Conservation (phyloP, 495 filamentous ascomycete genomes). For the Symbiotaphrina buchneri region DNA sequence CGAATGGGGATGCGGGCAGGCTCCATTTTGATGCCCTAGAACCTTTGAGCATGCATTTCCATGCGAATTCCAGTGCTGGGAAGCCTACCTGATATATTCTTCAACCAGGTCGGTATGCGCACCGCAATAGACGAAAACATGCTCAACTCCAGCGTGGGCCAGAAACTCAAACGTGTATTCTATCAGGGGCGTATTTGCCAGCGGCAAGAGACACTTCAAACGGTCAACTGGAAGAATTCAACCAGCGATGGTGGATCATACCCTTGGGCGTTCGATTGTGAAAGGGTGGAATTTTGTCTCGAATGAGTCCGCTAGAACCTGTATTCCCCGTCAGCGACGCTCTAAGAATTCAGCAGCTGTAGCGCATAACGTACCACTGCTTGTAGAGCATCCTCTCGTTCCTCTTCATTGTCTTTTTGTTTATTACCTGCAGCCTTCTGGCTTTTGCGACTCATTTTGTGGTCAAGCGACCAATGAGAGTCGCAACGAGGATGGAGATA, state of each 20-base stretch:
- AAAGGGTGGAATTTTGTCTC: conserved; percentile 82
- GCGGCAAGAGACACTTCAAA: conserved; percentile 66
- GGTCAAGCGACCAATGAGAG: too few relatives aligned
- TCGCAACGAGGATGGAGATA: too few relatives aligned
- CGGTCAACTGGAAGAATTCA: neutral
- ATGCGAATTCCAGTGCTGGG: conserved; percentile 3
- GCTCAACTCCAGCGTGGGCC: conserved; percentile 75
- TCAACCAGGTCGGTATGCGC: conserved; percentile 81
- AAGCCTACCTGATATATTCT: conserved; percentile 51
- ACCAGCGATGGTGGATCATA: conserved; percentile 19
- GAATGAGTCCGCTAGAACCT: conserved; percentile 80
- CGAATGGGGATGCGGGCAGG: conserved; percentile 56
- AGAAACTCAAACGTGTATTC: conserved; percentile 97
- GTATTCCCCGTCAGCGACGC: conserved; percentile 5
- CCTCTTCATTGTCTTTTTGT: conserved; percentile 2
- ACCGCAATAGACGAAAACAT: conserved; percentile 80
- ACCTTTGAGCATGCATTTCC: neutral
- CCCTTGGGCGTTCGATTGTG: conserved; percentile 69
- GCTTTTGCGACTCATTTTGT: neutral
- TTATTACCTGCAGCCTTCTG: conserved; percentile 1
- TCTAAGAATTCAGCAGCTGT: neutral
- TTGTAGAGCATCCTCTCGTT: conserved; percentile 5
- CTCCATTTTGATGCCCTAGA: conserved; percentile 46
- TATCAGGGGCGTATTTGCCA: conserved; percentile 86
- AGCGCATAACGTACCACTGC: conserved; percentile 4